Evolutionary conservation across 148 eudicot genomes (phyloP), one percentile per base, ranked within the genome.

Genomic region (Silene conica): DNA sequence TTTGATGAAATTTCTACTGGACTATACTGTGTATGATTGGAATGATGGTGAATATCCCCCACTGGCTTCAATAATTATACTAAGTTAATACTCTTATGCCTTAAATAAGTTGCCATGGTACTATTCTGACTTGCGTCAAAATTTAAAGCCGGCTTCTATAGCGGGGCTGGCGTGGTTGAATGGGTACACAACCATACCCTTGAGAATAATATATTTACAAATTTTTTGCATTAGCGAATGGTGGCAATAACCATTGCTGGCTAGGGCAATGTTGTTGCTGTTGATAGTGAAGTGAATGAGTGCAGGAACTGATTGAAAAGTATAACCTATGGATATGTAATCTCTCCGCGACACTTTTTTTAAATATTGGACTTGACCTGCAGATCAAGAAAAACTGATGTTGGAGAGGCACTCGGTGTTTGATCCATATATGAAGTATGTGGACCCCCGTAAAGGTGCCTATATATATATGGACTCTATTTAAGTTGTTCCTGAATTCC

Each of bases 361-460:
- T 72, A 61, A 76, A 28, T 63, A 5, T 28, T 69, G 77, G 72
- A 31, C 43, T n/a, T 73, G 22, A 58, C 52, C 70, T 82, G 76
- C 83, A 91, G 97, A 80, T 76, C 91, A 87, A 75, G 92, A 93
- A 80, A 78, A 77, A 60, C 92, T 80, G 67, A 83, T 73, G 78
- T 78, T 79, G 79, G 92, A 83, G 80, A 82, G 83, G 86, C 85
- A 87, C 68, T 82, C 83, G 75, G 83, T 87, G 12, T 85, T 84
- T 76, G 88, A 82, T 77, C 77, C 91, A 72, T 82, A 86, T 70
- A 79, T 77, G 84, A 89, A 89, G 76, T 80, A 82, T 73, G 81
- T 89, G 74, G 78, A n/a, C 71, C 43, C 87, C 90, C 61, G 70
- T 84, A 71, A 89, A 94, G 96, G 98, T 94, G 76, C n/a, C n/a